Evolutionary conservation across 2,329 filamentous ascomycete species (phyloP).

Genomic region (Tolypocladium ovalisporum): DNA sequence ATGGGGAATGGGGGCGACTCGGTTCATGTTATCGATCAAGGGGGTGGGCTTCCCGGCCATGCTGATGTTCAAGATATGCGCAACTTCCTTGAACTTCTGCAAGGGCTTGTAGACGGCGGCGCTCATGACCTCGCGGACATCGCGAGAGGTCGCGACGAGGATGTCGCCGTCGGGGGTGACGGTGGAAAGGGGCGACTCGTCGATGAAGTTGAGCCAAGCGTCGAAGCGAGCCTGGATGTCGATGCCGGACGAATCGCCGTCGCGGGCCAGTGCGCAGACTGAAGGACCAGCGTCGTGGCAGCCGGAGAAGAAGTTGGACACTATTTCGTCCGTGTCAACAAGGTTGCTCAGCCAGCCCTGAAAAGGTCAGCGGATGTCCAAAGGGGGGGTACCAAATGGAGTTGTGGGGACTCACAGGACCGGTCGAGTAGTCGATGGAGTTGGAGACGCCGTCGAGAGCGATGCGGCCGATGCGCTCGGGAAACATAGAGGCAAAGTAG

Average conservation of each 20-base stretch:
- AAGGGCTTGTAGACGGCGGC: slow-evolving; percentile 19
- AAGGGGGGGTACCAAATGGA: too few species aligned
- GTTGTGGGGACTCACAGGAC: slow-evolving; percentile 13
- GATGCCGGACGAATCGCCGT: slow-evolving; percentile 12
- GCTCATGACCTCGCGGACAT: slow-evolving; percentile 17
- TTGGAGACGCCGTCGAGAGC: slow-evolving; percentile 28
- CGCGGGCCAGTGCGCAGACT: slow-evolving; percentile 17
- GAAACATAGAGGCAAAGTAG: slow-evolving; percentile 24
- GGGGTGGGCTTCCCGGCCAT: slow-evolving; percentile 9
- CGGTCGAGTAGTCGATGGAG: slow-evolving; percentile 22
- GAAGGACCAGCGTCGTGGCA: slow-evolving; percentile 20
- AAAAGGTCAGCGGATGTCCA: not conserved
- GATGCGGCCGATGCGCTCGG: slow-evolving; percentile 26
- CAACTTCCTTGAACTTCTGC: slow-evolving; percentile 3
- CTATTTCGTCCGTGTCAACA: slow-evolving; percentile 23
- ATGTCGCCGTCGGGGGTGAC: slow-evolving; percentile 9
- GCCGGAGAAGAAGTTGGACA: slow-evolving; percentile 21
- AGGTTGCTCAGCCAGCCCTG: slow-evolving; percentile 25
- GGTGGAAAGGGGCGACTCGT: slow-evolving; percentile 13
- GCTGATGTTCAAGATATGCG: slow-evolving; percentile 7
- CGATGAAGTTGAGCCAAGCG: slow-evolving; percentile 16
- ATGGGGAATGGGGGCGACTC: slow-evolving; percentile 3
- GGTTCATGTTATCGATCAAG: not conserved
- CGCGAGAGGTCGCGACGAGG: slow-evolving; percentile 18
- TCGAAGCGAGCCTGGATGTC: slow-evolving; percentile 22